Percentiles rank a stretch among this genome's conserved stretches.
Evolutionary conservation across 768 basidiomycete species (phyloP).

Genomic region (Kwoniella dendrophila): DNA sequence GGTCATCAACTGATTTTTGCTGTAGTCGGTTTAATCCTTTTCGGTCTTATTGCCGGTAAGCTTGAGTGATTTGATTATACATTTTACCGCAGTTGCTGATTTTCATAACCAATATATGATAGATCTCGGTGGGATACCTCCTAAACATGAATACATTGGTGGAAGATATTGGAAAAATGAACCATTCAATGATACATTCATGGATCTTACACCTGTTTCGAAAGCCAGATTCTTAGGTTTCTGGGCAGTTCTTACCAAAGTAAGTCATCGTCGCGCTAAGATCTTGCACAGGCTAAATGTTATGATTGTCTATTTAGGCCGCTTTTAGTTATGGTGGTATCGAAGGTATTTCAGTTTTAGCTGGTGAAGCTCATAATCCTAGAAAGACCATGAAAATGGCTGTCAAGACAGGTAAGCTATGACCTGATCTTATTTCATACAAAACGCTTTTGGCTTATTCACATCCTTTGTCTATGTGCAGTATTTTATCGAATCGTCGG

Average conservation of each 20-base stretch:
- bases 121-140: conserved; percentile 2
- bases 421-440: not conserved
- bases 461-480: not conserved
- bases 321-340: not conserved
- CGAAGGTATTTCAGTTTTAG: not conserved
- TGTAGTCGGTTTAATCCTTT: conserved; percentile 50
- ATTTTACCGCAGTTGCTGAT: too few relatives aligned
- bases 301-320: conserved; percentile 23
- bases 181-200: conserved; percentile 17
- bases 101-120: conserved; percentile 49
- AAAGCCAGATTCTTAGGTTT: conserved; percentile 13
- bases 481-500: not conserved
- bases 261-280: conserved; percentile 10
- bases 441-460: not conserved
- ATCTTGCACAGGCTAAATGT: conserved; percentile 28
- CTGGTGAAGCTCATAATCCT: conserved; percentile 28
- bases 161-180: conserved; percentile 20
- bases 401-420: conserved; percentile 29
- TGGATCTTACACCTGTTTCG: conserved; percentile 6
- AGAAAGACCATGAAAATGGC: conserved; percentile 46
- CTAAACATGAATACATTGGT: conserved; percentile 32
- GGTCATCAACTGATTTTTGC: conserved; percentile 29
- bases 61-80: too few relatives aligned
- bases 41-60: conserved; percentile 49
- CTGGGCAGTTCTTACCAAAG: conserved; percentile 18